phyloP scores from a whole-genome alignment of 805 yeast species.

The Candida gorgasii region DNA sequence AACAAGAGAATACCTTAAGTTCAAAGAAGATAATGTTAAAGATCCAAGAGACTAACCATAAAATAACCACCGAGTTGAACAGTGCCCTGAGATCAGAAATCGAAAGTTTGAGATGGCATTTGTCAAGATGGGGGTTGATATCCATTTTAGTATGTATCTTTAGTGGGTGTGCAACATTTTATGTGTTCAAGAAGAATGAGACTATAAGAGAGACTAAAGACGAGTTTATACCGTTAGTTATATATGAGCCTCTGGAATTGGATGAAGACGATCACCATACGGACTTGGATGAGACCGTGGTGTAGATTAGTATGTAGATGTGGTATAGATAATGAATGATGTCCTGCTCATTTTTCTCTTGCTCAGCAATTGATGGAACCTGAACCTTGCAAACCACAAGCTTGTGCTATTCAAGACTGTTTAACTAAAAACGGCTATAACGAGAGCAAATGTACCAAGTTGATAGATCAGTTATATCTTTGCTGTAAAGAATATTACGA shows the following conservation, averaged over 20 bases:
- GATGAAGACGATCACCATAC: constrained; percentile 55
- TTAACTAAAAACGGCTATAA: constrained; percentile 59
- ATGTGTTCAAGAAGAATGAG: constrained; percentile 39
- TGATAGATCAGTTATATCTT: constrained; percentile 68
- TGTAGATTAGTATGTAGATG: constrained; percentile 9
- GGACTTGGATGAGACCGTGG: constrained; percentile 45
- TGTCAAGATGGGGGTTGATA: constrained; percentile 83
- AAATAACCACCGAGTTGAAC: constrained; percentile 77
- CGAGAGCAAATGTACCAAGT: constrained; percentile 70
- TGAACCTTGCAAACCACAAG: constrained; percentile 71
- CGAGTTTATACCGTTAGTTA: constrained; percentile 44
- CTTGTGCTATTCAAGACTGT: constrained; percentile 85
- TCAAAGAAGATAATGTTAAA: constrained; percentile 66
- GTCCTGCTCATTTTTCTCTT: neutral
- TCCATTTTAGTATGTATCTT: constrained; percentile 70
- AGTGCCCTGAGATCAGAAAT: constrained; percentile 83
- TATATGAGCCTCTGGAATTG: constrained; percentile 50
- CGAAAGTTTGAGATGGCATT: constrained; percentile 89
- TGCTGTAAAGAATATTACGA: constrained; percentile 74
- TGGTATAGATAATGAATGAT: neutral
- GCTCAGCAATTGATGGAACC: constrained; percentile 5
- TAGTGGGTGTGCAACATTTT: constrained; percentile 52
- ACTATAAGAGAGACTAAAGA: constrained; percentile 20
- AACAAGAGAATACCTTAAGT: constrained; percentile 76
- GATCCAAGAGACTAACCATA: constrained; percentile 81